A percentile compares a stretch with the other conserved stretches of the same genome.
phyloP scores from a whole-genome alignment of 208 protist species.

The Herpetomonas samuelpessoai region DNA sequence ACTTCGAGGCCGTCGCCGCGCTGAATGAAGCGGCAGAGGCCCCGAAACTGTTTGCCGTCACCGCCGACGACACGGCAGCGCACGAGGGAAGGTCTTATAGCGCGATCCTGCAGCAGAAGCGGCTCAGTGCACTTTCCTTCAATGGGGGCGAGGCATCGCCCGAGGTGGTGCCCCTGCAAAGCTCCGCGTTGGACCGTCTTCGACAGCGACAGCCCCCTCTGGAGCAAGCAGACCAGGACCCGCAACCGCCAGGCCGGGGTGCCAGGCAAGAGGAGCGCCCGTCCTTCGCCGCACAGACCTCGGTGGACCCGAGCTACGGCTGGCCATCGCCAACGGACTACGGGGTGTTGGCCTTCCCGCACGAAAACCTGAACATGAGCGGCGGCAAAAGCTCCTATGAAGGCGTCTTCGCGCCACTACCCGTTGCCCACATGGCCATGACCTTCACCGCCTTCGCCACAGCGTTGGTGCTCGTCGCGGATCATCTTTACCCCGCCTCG shows the following conservation, averaged over 20 bases:
- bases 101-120: background rate
- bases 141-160: background rate
- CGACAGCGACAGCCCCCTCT: constrained; percentile 31
- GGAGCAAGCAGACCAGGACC: constrained; percentile 18
- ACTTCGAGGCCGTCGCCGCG: constrained; percentile 20
- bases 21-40: background rate
- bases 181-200: constrained; percentile 14
- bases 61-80: background rate
- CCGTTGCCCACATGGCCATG: constrained; percentile 46
- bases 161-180: background rate
- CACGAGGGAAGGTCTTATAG: background rate
- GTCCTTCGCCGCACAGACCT: background rate
- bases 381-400: background rate
- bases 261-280: background rate
- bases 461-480: constrained; percentile 56
- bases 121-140: background rate
- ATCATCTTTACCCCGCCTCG: constrained; percentile 42
- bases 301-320: background rate
- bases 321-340: background rate
- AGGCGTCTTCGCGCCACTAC: constrained; percentile 6
- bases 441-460: constrained; percentile 67
- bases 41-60: background rate
- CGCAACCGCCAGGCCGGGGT: no score
- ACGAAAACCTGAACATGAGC: background rate
- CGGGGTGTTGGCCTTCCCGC: no score